Evolutionary conservation across 306 rosid species (phyloP), one percentile per base, ranked within the genome.

Genomic region (Leucaena leucocephala): DNA sequence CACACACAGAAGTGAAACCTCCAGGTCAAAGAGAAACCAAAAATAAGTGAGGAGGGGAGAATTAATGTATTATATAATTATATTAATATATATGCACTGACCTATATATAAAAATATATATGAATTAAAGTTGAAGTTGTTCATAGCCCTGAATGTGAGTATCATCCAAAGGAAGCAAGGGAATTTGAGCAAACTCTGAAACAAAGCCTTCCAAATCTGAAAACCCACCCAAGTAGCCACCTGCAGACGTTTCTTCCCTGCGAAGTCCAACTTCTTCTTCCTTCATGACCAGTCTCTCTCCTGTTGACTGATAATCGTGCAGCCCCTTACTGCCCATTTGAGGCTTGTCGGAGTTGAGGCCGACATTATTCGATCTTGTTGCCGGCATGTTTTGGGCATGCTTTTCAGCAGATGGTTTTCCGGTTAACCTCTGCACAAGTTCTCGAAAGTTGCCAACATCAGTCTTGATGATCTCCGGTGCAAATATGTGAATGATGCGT

Each of bases 401-500:
- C 33, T 81, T 82, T 50, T 83, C 82, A 2, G 79, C 75, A 17
- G 75, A 54, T 8, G 97, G 98, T 57, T 92, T 95, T 52, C 98
- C 98, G 3, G 98, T 95, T 78, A 91, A 86, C 50, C 87, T 84
- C 79, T 95, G 98, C 43, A 95, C 98, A 2, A 95, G 79, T 38
- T 92, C 97, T 36, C 96, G 75, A 82, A 95, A 95, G 73, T 95
- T 95, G 2, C 89, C 91, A 2, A 58, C 97, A 79, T 95, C 97
- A 7, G 96, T 95, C 77, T 88, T 88, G 89, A 95, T 95, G 80
- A 95, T 88, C 80, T 92, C 91, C 0, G 98, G 98, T 6, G 97
- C 97, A 49, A 91, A 90, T 82, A 95, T 87, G 87, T 95, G 98
- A 72, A 91, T 92, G 70, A 95, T 95, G 34, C 98, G 89, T 35